phyloP scores from a whole-genome alignment of 805 yeast species.

The Monosporozyma solicola region DNA sequence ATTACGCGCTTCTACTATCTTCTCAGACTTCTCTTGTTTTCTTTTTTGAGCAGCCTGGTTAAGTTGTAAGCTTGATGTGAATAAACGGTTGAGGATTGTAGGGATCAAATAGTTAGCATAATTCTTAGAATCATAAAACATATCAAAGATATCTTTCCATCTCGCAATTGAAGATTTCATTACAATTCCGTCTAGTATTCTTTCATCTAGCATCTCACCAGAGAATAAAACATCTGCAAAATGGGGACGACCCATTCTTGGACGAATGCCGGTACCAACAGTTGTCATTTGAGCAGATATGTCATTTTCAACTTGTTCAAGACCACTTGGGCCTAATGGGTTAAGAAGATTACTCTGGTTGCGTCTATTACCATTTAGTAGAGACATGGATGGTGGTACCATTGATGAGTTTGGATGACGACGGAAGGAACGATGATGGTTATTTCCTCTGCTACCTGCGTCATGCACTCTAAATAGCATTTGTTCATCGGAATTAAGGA shows the following conservation, averaged over 20 bases:
- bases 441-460: slow-evolving; percentile 6
- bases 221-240: slow-evolving; percentile 25
- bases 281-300: slow-evolving; percentile 21
- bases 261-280: slow-evolving; percentile 19
- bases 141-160: slow-evolving; percentile 52
- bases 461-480: slow-evolving; percentile 24
- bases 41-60: slow-evolving; percentile 21
- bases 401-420: slow-evolving; percentile 16
- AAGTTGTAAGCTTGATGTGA: slow-evolving; percentile 39
- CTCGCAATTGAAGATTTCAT: slow-evolving; percentile 49
- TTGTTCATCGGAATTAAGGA: slow-evolving; percentile 21
- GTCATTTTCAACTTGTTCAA: slow-evolving; percentile 28
- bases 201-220: slow-evolving; percentile 27
- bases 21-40: slow-evolving; percentile 22
- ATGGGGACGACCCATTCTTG: slow-evolving; percentile 20
- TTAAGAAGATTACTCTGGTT: slow-evolving; percentile 25
- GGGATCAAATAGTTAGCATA: slow-evolving; percentile 33
- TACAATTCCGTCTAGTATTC: slow-evolving; percentile 25
- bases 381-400: slow-evolving; percentile 23
- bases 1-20: slow-evolving; percentile 16
- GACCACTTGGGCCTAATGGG: slow-evolving; percentile 28
- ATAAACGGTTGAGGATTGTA: slow-evolving; percentile 39
- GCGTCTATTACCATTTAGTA: slow-evolving; percentile 22
- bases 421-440: slow-evolving; percentile 17
- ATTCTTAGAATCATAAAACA: slow-evolving; percentile 40